These are phyloP conservation scores for Fusarium ambrosium DNA, from an alignment of 2,329 filamentous ascomycete genomes.

Conservation along the genomic window DNA sequence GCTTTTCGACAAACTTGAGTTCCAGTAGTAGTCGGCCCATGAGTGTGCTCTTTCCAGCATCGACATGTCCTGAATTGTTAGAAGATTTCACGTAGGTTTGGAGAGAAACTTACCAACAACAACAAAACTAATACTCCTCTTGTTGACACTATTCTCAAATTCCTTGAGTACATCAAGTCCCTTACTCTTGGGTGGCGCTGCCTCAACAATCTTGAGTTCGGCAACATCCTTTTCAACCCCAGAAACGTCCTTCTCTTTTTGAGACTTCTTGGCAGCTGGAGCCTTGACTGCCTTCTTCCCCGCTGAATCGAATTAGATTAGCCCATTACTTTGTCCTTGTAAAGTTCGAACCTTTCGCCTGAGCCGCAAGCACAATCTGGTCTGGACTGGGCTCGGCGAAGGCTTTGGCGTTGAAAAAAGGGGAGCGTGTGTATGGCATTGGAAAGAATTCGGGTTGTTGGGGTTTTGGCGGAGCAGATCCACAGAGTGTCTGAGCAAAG, in stretches of 20 bases:
- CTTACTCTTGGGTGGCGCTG: slow-evolving; percentile 75
- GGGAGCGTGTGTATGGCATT: slow-evolving; percentile 65
- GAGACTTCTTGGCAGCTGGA: slow-evolving; percentile 52
- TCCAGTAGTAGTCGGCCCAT: slow-evolving; percentile 96
- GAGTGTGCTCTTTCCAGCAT: slow-evolving; percentile 96
- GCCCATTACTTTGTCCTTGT: slow-evolving; percentile 63
- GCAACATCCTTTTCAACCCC: slow-evolving; percentile 48
- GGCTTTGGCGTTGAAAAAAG: slow-evolving; percentile 67
- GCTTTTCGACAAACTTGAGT: slow-evolving; percentile 86
- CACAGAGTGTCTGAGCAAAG: slow-evolving; percentile 69
- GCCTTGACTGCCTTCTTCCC: slow-evolving; percentile 63
- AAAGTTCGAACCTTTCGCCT: slow-evolving; percentile 86
- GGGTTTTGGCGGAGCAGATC: slow-evolving; percentile 53
- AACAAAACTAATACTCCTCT: slow-evolving; percentile 89
- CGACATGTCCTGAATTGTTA: slow-evolving; percentile 81
- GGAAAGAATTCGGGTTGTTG: slow-evolving; percentile 53
- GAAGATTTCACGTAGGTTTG: neutral
- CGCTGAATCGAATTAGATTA: slow-evolving; percentile 68
- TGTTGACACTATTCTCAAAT: slow-evolving; percentile 79
- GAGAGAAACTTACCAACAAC: slow-evolving; percentile 79
- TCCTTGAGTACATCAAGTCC: slow-evolving; percentile 88
- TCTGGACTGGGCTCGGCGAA: slow-evolving; percentile 93
- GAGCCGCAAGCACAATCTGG: slow-evolving; percentile 87
- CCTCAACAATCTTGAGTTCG: slow-evolving; percentile 61
- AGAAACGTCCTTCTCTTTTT: slow-evolving; percentile 54